Evolutionary conservation across 1,139 yeast species (phyloP), one percentile per base, ranked within the genome.

Genomic region (Candida glucosophila): DNA sequence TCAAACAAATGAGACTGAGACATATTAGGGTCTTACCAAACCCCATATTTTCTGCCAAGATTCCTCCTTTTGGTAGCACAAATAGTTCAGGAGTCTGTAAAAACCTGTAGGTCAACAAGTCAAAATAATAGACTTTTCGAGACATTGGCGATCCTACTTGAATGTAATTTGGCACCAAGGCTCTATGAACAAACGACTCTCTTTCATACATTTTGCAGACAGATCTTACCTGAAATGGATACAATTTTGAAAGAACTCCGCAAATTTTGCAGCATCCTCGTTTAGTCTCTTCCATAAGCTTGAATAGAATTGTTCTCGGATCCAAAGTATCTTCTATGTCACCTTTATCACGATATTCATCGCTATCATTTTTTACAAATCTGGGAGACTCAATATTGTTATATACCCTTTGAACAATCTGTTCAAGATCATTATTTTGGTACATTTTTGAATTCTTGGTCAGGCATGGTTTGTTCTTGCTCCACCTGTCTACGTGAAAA

Each of bases 11-110:
- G 24, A 78, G 52, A 5, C 80, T 73, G 12, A 78, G 47, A 37
- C 83, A 76, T 4, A 78, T 77, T 22, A 74, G 57, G 0, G 86
- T 77, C 42, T 78, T 78, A 0, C 88, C 88, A 11, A 77, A 49
- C 0, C 86, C 88, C 86, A 78, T 78, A 63, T 76, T 77, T 36
- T 78, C 88, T 0, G 83, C 83, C 7, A 78, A 49, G 2, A 78
- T 74, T 0, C 86, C 88, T 10, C 86, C 86, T 35, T 66, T 48
- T 0, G 81, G 76, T 3, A 71, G 50, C 12, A 40, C 35, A 38
- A 60, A 70, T 3, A 48, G 34, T 14, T 58, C 65, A 0, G 79
- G 73, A 3, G 41, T 32, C 2, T 20, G 14, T 17, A 39, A 45
- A 14, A 68, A 45, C 3, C 36, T 34, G 20, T 55, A 37, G 1